Conservation (phyloP, 2,329 filamentous ascomycete genomes). For the Scedosporium apiospermum region DNA sequence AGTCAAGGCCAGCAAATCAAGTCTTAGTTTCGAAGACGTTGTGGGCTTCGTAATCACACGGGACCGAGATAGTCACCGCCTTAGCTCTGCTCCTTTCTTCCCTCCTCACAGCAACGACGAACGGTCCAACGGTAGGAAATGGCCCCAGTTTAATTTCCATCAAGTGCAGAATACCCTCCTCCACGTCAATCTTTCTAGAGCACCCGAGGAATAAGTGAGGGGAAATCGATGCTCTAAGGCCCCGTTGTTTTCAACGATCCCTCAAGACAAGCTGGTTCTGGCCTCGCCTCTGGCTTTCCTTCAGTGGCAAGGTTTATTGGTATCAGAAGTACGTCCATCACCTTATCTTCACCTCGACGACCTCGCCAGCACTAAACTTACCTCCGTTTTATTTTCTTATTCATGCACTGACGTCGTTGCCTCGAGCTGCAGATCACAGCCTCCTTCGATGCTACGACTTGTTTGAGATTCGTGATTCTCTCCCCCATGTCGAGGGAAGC, state of each 20-base stretch:
- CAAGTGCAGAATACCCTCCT: slow-evolving; percentile 1
- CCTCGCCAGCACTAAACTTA: not conserved
- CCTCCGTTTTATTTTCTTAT: not conserved
- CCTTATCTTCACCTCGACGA: not conserved
- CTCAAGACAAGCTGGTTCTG: not conserved
- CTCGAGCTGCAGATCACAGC: slow-evolving; percentile 25
- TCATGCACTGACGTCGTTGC: slow-evolving; percentile 42
- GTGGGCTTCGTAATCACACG: no score
- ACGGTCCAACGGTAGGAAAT: not conserved
- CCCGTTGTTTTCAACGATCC: not conserved
- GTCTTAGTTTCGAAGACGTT: no score
- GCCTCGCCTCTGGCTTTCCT: not conserved
- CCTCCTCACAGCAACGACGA: not conserved
- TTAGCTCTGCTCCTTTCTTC: not conserved
- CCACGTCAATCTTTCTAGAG: not conserved
- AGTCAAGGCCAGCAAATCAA: no score
- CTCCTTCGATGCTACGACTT: slow-evolving; percentile 15
- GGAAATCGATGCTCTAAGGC: not conserved
- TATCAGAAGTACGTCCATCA: not conserved
- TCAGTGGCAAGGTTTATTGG: not conserved
- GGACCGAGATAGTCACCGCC: no score
- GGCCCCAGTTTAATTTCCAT: not conserved
- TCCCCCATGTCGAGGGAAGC: not conserved
- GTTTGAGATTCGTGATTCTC: slow-evolving; percentile 7
- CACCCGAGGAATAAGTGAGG: slow-evolving; percentile 6